Base-by-base conservation (phyloP, 306 rosid species). In the Herpetospermum pedunculosum region DNA sequence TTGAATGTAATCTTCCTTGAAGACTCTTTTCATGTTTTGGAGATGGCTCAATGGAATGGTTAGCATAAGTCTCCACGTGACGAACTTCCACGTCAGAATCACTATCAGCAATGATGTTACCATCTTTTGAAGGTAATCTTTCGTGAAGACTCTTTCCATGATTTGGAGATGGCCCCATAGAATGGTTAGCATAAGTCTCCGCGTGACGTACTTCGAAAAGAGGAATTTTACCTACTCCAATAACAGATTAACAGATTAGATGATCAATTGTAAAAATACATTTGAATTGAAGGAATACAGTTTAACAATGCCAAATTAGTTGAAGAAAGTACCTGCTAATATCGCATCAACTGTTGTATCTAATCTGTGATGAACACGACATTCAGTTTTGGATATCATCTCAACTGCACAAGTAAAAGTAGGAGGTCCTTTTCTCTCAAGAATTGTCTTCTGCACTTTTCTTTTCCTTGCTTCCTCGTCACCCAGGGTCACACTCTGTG, bases 391-490 rank as follows among this genome's bases (percentile, higher is more conserved):
- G 49, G 99, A 95, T 83, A 95, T 87, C 88, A 95, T 79, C 91
- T 95, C 99, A 81, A 95, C 90, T 29, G 96, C 97, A 63, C 97
- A 95, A n/a, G 96, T 84, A 88, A 95, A 91, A 60, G 99, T 91
- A 65, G 99, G 83, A 52, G 97, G 87, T 34, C 97, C 97, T 85
- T 88, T 87, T 83, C 99, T 87, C 83, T 95, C 99, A 81, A 95
- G 97, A 83, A 95, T 91, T 84, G 99, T 91, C 89, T 95, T 95
- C 86, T 91, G 99, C 62, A 91, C 97, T 88, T 91, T 95, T 82
- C 99, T 85, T 81, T 80, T 89, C 81, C 85, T 87, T 57, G 99
- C 99, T 89, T 95, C 99, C 80, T 95, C 99, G 59, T 95, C 99
- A 43, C 99, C 99, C 11, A 95, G 99, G 7, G 97, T 95, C 63